A percentile compares a stretch with the other conserved stretches of the same genome.
phyloP scores from a whole-genome alignment of 179 eudicot genomes.

The Nepenthes alata region DNA sequence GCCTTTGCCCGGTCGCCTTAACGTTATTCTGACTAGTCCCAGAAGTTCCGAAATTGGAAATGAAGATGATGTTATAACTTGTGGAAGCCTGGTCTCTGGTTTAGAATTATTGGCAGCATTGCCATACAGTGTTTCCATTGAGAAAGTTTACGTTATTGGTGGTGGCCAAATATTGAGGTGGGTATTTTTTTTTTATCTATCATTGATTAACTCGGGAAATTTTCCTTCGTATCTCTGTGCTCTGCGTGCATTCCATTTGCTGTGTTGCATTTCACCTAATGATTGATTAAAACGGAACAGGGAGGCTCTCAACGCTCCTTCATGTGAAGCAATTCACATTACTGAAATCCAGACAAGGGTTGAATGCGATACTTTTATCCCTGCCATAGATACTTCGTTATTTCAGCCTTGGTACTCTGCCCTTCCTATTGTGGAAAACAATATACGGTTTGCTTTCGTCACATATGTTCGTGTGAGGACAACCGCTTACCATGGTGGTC shows the following conservation, averaged over 20 bases:
- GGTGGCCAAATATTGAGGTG: constrained; percentile 84
- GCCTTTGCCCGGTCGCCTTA: constrained; percentile 82
- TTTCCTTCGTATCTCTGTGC: not conserved
- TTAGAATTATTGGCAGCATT: constrained; percentile 42
- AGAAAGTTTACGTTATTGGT: constrained; percentile 76
- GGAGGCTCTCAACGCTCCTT: constrained; percentile 76
- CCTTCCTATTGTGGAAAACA: constrained; percentile 54
- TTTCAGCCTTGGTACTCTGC: constrained; percentile 86
- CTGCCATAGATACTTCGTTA: constrained; percentile 42
- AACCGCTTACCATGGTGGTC: constrained; percentile 13
- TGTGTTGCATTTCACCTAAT: not conserved
- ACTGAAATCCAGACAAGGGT: constrained; percentile 61
- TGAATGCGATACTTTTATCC: constrained; percentile 86
- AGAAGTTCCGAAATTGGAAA: constrained; percentile 29
- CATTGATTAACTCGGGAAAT: constrained; percentile 3
- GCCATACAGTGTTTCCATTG: constrained; percentile 50
- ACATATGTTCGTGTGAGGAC: constrained; percentile 72
- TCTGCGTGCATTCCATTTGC: not conserved
- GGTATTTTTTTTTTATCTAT: constrained; percentile 2
- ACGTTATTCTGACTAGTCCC: constrained; percentile 70
- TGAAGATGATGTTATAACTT: constrained; percentile 53
- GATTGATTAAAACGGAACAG: constrained; percentile 26
- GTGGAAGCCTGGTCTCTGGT: constrained; percentile 61
- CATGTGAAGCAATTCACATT: constrained; percentile 81
- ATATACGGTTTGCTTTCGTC: constrained; percentile 45